Conservation (phyloP, 2,329 filamentous ascomycete genomes). For the Penicillium sp. region DNA sequence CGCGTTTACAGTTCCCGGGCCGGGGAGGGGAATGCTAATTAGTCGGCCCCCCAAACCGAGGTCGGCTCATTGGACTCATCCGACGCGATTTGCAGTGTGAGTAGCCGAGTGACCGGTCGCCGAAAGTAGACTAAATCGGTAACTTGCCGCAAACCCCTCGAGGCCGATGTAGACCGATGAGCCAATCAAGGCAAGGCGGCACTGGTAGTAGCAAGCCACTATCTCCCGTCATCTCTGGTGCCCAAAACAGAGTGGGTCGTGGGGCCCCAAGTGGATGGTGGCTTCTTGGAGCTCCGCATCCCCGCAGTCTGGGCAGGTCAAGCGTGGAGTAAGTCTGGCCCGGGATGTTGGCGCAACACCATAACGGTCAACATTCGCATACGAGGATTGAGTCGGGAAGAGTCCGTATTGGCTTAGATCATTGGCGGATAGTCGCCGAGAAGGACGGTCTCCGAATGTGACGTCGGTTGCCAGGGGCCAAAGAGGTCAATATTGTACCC, state of each 20-base stretch:
- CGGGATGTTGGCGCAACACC: neutral
- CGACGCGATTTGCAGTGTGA: too few species aligned
- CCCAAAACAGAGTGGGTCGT: conserved; percentile 9
- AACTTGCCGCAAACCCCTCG: neutral
- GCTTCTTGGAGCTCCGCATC: conserved; percentile 8
- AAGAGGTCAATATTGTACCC: too few species aligned
- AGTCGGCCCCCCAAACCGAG: too few species aligned
- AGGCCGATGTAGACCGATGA: conserved; percentile 7
- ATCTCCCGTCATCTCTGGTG: neutral
- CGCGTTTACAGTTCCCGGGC: neutral
- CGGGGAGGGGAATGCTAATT: neutral
- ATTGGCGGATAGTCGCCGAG: conserved; percentile 1
- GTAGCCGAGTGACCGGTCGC: neutral
- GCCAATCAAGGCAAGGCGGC: conserved; percentile 5
- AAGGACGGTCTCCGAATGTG: too few species aligned
- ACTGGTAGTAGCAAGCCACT: neutral
- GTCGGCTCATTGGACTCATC: too few species aligned
- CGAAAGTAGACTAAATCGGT: conserved; percentile 8
- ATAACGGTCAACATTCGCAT: neutral
- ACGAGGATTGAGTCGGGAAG: neutral
- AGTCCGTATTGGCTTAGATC: neutral
- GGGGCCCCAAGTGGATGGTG: conserved; percentile 4
- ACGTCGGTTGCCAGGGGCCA: too few species aligned
- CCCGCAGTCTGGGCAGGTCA: conserved; percentile 9
- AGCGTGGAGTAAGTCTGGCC: conserved; percentile 6